Base-by-base conservation (phyloP, 345 rosid genomes). In the Salix suchowensis region DNA sequence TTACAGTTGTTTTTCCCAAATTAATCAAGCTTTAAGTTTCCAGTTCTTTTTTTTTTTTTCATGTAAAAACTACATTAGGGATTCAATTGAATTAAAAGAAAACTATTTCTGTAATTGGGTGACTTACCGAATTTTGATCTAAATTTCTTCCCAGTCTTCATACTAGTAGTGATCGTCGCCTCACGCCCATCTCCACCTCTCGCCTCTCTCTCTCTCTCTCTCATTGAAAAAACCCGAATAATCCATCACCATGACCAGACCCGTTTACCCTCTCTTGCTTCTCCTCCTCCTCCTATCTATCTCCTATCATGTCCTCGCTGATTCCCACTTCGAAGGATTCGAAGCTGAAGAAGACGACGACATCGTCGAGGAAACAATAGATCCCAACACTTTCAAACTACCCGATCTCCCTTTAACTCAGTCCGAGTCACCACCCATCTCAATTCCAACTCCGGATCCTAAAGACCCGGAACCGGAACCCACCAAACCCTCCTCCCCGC, bases 281-380 rank as follows among this genome's bases (percentile, higher is more conserved):
- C 37, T 86, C 37, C 37, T 34, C 67, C 28, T 76, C 80, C 77
- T 74, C 54, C 76, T 81, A 74, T 73, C 76, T 64, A 42, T 50
- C 67, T 36, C 61, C 65, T 64, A 32, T 26, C 80, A 78, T 44
- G 78, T 78, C 36, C 21, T 34, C 80, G 85, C 89, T 18, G 82
- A 88, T 81, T 91, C 98, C 44, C 96, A 93, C 82, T 95, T 95
- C 82, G 98, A 95, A 88, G 98, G 98, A 12, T 95, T 95, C 69
- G 98, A 95, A n/a, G 96, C 89, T 36, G 96, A 92, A 54, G 98
- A 93, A 34, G 92, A 88, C 61, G 90, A 88, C 64, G 75, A 72
- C 62, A 54, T 77, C 4, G 89, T 36, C 15, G 87, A 81, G 42
- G 88, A 88, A 24, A 52, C 83, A 48, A 60, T 81, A 14, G 85